A percentile compares a stretch with the other conserved stretches of the same genome.
Evolutionary conservation across 169 alveolate genomes (phyloP).

Genomic region (Cytauxzoon felis): DNA sequence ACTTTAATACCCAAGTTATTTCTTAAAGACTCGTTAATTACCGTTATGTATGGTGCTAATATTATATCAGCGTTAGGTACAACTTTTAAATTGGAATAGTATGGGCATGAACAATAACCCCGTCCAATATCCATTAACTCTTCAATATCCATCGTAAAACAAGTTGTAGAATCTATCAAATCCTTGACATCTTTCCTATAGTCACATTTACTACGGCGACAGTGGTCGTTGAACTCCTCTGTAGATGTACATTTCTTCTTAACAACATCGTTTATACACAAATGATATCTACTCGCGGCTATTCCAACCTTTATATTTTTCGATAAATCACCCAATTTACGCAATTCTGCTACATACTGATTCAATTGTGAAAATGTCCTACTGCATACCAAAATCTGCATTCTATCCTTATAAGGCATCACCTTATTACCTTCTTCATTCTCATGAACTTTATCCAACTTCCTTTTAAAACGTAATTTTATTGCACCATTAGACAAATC

Average conservation of each 20-base stretch:
- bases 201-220: constrained; percentile 72
- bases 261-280: constrained; percentile 77
- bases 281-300: constrained; percentile 79
- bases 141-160: constrained; percentile 80
- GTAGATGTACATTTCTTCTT: constrained; percentile 66
- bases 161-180: constrained; percentile 62
- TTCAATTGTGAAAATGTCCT: constrained; percentile 89
- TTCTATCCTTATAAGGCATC: constrained; percentile 3
- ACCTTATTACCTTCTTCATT: constrained; percentile 4
- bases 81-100: constrained; percentile 77
- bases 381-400: constrained; percentile 80
- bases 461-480: constrained; percentile 8
- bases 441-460: neutral
- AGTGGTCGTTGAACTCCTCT: constrained; percentile 68
- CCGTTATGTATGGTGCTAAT: constrained; percentile 86
- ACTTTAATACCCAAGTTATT: constrained; percentile 70
- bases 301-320: constrained; percentile 72
- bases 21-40: constrained; percentile 78
- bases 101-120: constrained; percentile 82
- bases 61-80: constrained; percentile 79
- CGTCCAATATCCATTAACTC: constrained; percentile 68
- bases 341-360: constrained; percentile 85
- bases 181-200: constrained; percentile 63
- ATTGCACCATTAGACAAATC: constrained; percentile 1
- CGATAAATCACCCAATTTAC: constrained; percentile 61